Conservation (phyloP, 441 rosid species). For the Populus hybrid region DNA sequence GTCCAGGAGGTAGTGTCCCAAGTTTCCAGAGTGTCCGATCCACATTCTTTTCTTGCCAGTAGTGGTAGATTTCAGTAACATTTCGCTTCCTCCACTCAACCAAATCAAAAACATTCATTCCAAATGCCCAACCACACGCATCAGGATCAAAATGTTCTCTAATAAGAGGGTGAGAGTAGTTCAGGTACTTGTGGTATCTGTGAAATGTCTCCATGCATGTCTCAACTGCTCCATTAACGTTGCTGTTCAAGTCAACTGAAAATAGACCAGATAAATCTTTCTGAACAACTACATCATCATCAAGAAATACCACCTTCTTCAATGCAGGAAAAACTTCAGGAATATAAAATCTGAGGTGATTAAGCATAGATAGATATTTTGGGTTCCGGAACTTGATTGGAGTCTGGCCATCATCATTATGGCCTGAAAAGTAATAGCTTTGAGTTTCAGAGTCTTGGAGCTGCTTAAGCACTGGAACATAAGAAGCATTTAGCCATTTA, state of each 20-base stretch:
- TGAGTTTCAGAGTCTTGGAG: constrained; percentile 95
- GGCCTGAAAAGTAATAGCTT: constrained; percentile 91
- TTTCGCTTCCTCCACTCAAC: constrained; percentile 87
- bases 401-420: constrained; percentile 62
- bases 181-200: constrained; percentile 57
- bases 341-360: constrained; percentile 77
- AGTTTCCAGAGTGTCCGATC: constrained; percentile 96
- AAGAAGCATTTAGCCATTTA: constrained; percentile 93
- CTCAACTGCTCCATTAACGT: constrained; percentile 96
- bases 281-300: constrained; percentile 89
- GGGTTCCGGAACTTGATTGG: constrained; percentile 92
- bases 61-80: constrained; percentile 81
- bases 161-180: constrained; percentile 73
- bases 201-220: constrained; percentile 97
- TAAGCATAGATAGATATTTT: constrained; percentile 78
- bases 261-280: constrained; percentile 61
- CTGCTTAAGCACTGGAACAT: constrained; percentile 96
- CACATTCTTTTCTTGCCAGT: constrained; percentile 90
- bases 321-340: constrained; percentile 84
- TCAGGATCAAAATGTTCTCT: constrained; percentile 85
- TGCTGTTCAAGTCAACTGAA: constrained; percentile 50
- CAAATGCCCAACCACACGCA: constrained; percentile 98
- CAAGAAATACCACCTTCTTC: constrained; percentile 79
- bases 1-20: constrained; percentile 93
- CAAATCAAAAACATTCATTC: constrained; percentile 91